Evolutionary conservation across 306 rosid species (phyloP), one percentile per base, ranked within the genome.

Genomic region (Dryas drummondii): DNA sequence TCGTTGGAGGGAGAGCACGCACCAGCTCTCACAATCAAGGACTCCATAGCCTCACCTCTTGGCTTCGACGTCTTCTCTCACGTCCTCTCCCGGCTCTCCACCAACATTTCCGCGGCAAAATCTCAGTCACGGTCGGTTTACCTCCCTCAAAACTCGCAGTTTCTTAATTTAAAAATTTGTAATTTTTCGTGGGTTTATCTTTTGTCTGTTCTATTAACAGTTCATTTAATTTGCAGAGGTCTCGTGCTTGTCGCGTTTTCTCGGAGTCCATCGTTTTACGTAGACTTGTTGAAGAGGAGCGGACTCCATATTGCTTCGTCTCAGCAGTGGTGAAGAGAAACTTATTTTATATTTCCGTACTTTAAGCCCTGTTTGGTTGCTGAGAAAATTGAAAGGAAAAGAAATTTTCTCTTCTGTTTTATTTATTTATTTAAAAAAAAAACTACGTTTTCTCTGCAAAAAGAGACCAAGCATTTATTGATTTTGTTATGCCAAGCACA

Each of bases 1-100:
- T 90, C 83, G 1, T 82, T 88, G 49, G 91, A 90, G 83, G 98
- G 97, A 63, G 98, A 94, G 80, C 96, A 84, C 42, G 93, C 98
- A 0, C 89, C 94, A 0, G 81, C 93, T 79, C 91, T 94, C 78
- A 85, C 94, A 11, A 86, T 94, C 57, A 91, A 85, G 80, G 97
- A 91, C 85, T 77, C 87, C 47, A 73, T 83, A 15, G 66, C 87
- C 75, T 87, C 96, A 5, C 94, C 97, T 50, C 88, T 91, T 15
- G 89, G 84, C n/a, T 79, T 68, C 65, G 42, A 88, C 66, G 85
- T 90, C 8, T 90, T 91, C 80, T 66, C 90, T 22, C 82, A 91
- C 77, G 56, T 90, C 58, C 86, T 94, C 73, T 66, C 73, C 69
- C 94, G 88, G 82, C 90, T 87, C 70, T 91, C 89, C 15, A 78